These are phyloP conservation scores for Gossypium gossypioides DNA, from an alignment of 441 rosid genomes.

Conservation along the genomic window DNA sequence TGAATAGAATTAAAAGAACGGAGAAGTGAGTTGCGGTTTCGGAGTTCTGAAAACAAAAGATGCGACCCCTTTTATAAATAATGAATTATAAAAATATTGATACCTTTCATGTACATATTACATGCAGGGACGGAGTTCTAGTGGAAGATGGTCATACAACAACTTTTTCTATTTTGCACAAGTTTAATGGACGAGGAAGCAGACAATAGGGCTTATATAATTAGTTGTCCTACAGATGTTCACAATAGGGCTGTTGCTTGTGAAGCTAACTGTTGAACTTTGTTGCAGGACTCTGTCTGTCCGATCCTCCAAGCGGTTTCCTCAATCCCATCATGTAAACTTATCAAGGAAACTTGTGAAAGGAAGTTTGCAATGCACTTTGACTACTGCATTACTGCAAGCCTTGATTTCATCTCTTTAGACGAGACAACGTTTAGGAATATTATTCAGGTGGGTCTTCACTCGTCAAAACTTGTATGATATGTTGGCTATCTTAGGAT, in stretches of 20 bases:
- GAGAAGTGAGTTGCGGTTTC: constrained; percentile 55
- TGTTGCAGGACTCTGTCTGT: constrained; percentile 96
- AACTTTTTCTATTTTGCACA: constrained; percentile 83
- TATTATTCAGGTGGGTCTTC: constrained; percentile 69
- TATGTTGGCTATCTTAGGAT: neutral
- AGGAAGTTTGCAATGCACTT: constrained; percentile 82
- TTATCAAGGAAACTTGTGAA: constrained; percentile 81
- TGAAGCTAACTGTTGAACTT: constrained; percentile 71
- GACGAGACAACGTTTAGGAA: constrained; percentile 61
- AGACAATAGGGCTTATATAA: constrained; percentile 31
- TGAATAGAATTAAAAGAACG: constrained; percentile 46
- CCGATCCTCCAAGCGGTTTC: constrained; percentile 75
- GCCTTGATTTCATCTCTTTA: constrained; percentile 66
- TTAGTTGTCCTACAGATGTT: constrained; percentile 11
- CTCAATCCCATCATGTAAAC: constrained; percentile 73
- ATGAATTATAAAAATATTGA: constrained; percentile 67
- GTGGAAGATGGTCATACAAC: constrained; percentile 83
- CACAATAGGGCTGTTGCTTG: constrained; percentile 24
- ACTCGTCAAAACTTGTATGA: neutral
- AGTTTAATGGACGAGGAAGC: constrained; percentile 94
- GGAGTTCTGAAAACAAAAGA: constrained; percentile 67
- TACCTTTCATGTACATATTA: constrained; percentile 78
- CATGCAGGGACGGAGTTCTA: constrained; percentile 98
- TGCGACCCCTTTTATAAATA: constrained; percentile 42
- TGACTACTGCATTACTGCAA: constrained; percentile 83